Base-by-base conservation (phyloP, 1,284 basidiomycete species). In the Cutaneotrichosporon cavernicola region DNA sequence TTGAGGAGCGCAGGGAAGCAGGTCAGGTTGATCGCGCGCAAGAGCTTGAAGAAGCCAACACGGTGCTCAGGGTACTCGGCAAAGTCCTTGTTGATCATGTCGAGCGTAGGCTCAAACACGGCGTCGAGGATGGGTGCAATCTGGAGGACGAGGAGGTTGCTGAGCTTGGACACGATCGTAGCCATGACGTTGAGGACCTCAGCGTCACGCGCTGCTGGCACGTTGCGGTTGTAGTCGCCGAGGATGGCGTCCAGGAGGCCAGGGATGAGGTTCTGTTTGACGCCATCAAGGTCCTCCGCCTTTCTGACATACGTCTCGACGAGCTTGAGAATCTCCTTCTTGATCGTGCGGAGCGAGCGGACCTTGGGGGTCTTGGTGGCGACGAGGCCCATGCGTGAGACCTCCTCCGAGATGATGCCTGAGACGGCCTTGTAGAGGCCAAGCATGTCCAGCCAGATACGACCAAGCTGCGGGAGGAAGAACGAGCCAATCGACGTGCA, bases 51-150 rank as follows among this genome's bases (percentile, higher is more conserved):
- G 87, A 99, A 97, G 60, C 94, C 96, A 40, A 90, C 89, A 65
- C 97, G 91, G 80, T 99, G 96, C 80, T 99, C 97, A 26, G 97
- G 97, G 83, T 87, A 99, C 81, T 99, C 97, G 22, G 95, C 84
- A 74, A 99, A 97, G 83, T 99, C 97, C 85, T 97, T 91, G 81
- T 97, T 98, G 81, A 99, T 99, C 97, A 99, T 99, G 74, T 89
- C 90, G 67, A 99, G 83, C 5, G 97, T 99, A 50, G 93, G 93
- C 81, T 97, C 95, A 73, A 99, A 99, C 58, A 99, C 92, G 18
- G 96, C 94, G 73, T 99, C 97, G 46, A 99, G 85, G 65, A 97
- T 91, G 4, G 96, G 90, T 2, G 91, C 89, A n/a, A 99, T 90
- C 87, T 99, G 95, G 36, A 93, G 91, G 10, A 91, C 96, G 60